phyloP scores from a whole-genome alignment of 805 yeast species.

The Candida glaebosa region DNA sequence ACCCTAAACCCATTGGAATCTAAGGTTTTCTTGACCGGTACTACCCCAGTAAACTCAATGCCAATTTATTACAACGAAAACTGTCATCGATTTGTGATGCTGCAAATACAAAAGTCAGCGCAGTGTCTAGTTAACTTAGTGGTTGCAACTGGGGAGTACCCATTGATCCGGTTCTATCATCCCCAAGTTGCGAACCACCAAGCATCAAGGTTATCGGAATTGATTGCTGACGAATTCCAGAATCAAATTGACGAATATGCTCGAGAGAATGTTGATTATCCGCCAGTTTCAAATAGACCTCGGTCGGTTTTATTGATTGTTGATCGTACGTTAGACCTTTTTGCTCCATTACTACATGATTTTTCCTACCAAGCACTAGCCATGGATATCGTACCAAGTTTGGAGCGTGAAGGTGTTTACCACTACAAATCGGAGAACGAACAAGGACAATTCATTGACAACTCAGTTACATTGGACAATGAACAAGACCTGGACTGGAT shows the following conservation, averaged over 20 bases:
- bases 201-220: constrained; percentile 59
- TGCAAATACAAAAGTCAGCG: constrained; percentile 58
- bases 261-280: constrained; percentile 59
- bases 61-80: constrained; percentile 68
- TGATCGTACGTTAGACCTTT: constrained; percentile 81
- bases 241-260: constrained; percentile 70
- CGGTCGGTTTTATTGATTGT: constrained; percentile 71
- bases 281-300: constrained; percentile 57
- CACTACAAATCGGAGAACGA: constrained; percentile 56
- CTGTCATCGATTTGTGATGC: constrained; percentile 59
- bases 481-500: constrained; percentile 74
- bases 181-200: constrained; percentile 47
- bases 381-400: constrained; percentile 58
- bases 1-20: constrained; percentile 64
- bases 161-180: constrained; percentile 72
- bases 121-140: constrained; percentile 67
- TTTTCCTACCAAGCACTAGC: constrained; percentile 91
- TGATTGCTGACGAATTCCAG: constrained; percentile 74
- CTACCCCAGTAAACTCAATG: constrained; percentile 49
- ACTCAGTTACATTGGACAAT: constrained; percentile 43
- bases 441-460: constrained; percentile 30
- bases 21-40: constrained; percentile 67
- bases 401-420: constrained; percentile 44
- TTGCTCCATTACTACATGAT: constrained; percentile 84
- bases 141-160: constrained; percentile 81